These are phyloP conservation scores for Amniculicola lignicola DNA, from an alignment of 495 filamentous ascomycete genomes.

Conservation along the genomic window DNA sequence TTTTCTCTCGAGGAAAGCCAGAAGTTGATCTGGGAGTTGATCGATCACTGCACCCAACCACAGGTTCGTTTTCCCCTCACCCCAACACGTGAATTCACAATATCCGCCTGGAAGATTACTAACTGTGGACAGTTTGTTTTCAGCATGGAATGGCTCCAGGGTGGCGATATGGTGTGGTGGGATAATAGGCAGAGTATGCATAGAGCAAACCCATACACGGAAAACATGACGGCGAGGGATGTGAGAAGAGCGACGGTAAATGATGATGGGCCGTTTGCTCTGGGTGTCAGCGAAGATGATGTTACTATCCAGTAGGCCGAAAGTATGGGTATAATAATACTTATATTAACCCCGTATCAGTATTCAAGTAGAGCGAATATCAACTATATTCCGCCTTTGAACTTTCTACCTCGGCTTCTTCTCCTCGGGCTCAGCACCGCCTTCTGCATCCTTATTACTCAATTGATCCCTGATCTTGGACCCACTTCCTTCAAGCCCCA, in stretches of 20 bases:
- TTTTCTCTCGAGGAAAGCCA: neutral
- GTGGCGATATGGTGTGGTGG: neutral
- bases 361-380: no score
- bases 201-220: neutral
- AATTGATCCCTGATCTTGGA: slow-evolving; percentile 2
- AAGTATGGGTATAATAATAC: no score
- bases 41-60: neutral
- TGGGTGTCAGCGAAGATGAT: neutral
- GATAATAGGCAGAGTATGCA: neutral
- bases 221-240: neutral
- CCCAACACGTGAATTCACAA: no score
- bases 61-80: no score
- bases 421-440: neutral
- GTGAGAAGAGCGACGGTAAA: neutral
- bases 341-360: no score
- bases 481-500: slow-evolving; percentile 39
- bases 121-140: neutral
- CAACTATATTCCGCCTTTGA: no score
- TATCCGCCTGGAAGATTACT: neutral
- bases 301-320: no score
- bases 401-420: no score
- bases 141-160: neutral
- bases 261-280: neutral
- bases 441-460: neutral
- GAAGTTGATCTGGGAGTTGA: neutral